Evolutionary conservation across 2,329 filamentous ascomycete genomes (phyloP).

Genomic region (Colletotrichum sp.): DNA sequence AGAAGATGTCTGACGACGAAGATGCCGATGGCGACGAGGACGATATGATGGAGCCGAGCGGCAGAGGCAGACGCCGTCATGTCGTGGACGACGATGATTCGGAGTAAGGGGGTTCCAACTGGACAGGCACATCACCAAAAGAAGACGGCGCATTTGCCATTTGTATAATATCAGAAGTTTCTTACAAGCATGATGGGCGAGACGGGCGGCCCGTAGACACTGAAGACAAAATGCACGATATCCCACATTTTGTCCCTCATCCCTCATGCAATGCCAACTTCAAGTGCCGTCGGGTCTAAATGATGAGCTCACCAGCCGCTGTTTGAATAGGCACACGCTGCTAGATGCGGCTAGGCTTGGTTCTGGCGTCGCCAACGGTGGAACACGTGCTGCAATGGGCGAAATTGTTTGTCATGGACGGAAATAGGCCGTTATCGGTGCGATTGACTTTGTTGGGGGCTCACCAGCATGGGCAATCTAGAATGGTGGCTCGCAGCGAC

Average conservation of each 20-base stretch:
- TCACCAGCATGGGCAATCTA: not conserved
- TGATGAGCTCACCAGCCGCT: not conserved
- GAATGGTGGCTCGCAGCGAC: not conserved
- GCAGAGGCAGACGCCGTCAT: constrained; percentile 57
- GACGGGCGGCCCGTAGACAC: not conserved
- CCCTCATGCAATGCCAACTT: not conserved
- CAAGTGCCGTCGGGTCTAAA: not conserved
- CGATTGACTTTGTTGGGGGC: constrained; percentile 11
- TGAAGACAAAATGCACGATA: not conserved
- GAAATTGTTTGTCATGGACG: not conserved
- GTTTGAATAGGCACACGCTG: not conserved
- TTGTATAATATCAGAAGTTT: constrained; percentile 12
- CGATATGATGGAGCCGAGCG: constrained; percentile 40
- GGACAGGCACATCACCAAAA: not conserved
- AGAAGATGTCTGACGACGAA: constrained; percentile 52
- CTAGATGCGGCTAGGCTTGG: not conserved
- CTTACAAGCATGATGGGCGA: not conserved
- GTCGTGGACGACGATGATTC: constrained; percentile 68
- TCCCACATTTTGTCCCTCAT: not conserved
- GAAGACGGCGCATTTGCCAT: not conserved
- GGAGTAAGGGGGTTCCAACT: constrained; percentile 29
- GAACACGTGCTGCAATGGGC: not conserved
- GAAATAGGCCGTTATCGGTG: not conserved
- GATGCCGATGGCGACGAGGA: constrained; percentile 57
- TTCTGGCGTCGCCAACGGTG: not conserved